These are phyloP conservation scores for Akanthomyces dipterigenus DNA, from an alignment of 2,329 filamentous ascomycete genomes.

Conservation along the genomic window DNA sequence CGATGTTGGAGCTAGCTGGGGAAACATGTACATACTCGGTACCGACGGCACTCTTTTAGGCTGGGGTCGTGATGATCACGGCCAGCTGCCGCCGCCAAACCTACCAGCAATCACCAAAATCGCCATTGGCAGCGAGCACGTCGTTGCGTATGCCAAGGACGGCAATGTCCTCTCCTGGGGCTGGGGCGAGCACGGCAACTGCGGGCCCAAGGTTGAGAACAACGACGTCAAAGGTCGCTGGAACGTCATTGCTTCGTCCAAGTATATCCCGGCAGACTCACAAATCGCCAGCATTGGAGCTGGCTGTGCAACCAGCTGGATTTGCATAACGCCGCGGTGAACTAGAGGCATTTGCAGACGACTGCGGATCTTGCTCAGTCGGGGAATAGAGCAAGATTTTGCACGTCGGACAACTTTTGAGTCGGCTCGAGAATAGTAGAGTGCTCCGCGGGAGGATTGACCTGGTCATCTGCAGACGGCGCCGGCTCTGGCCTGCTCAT, in stretches of 20 bases:
- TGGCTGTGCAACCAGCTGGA: slow-evolving; percentile 88
- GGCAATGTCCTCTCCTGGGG: slow-evolving; percentile 78
- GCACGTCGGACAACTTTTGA: slow-evolving; percentile 64
- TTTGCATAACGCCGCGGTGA: slow-evolving; percentile 39
- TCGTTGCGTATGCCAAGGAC: slow-evolving; percentile 60
- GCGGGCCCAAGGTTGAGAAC: slow-evolving; percentile 59
- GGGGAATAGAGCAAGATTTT: slow-evolving; percentile 37
- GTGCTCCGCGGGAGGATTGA: slow-evolving; percentile 20
- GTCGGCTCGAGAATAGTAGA: slow-evolving; percentile 56
- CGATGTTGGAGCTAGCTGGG: slow-evolving; percentile 73
- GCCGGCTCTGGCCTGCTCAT: slow-evolving; percentile 32
- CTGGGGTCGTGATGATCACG: slow-evolving; percentile 83
- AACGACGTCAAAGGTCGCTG: slow-evolving; percentile 63
- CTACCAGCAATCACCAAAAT: slow-evolving; percentile 56
- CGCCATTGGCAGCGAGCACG: slow-evolving; percentile 87
- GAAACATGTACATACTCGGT: slow-evolving; percentile 66
- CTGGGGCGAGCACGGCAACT: slow-evolving; percentile 98
- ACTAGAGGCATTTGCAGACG: slow-evolving; percentile 11
- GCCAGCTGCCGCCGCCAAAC: slow-evolving; percentile 62
- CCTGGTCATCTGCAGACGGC: slow-evolving; percentile 18
- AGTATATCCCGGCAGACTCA: slow-evolving; percentile 43
- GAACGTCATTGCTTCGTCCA: slow-evolving; percentile 58
- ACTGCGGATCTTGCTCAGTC: slow-evolving; percentile 22
- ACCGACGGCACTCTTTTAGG: slow-evolving; percentile 53
- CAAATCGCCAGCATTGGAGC: slow-evolving; percentile 61